A percentile compares a stretch with the other conserved stretches of the same genome.
Conservation (phyloP, 345 rosid species). For the Bruguiera gymnorhiza region DNA sequence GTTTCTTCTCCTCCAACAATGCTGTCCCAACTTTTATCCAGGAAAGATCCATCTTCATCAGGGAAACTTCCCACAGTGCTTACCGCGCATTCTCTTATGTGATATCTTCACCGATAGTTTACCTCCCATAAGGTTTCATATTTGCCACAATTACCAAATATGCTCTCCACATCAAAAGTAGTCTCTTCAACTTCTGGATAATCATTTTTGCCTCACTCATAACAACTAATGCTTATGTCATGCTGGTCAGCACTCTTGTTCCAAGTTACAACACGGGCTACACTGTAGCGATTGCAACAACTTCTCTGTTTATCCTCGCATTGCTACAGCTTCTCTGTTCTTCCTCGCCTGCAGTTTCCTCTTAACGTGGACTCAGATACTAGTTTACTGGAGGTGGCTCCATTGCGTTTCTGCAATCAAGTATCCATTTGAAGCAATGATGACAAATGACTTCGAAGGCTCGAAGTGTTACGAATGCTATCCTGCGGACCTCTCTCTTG, state of each 20-base stretch:
- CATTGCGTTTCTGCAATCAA: slow-evolving; percentile 63
- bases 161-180: slow-evolving; percentile 36
- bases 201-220: slow-evolving; percentile 53
- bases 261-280: slow-evolving; percentile 62
- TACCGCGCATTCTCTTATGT: slow-evolving; percentile 64
- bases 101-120: slow-evolving; percentile 48
- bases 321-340: slow-evolving; percentile 63
- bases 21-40: slow-evolving; percentile 66
- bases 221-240: slow-evolving; percentile 58
- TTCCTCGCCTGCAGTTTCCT: slow-evolving; percentile 65
- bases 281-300: slow-evolving; percentile 60
- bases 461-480: slow-evolving; percentile 31
- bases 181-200: slow-evolving; percentile 47
- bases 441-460: slow-evolving; percentile 48
- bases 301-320: slow-evolving; percentile 66
- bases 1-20: slow-evolving; percentile 62
- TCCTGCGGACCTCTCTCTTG: slow-evolving; percentile 36
- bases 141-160: slow-evolving; percentile 40
- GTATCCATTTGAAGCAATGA: slow-evolving; percentile 61
- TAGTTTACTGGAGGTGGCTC: slow-evolving; percentile 55
- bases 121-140: slow-evolving; percentile 57
- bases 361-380: slow-evolving; percentile 42
- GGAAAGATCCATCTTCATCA: slow-evolving; percentile 61
- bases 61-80: slow-evolving; percentile 61
- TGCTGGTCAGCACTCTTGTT: slow-evolving; percentile 64